Base-by-base conservation (phyloP, 192 early-diverging fungal species). In the Geosiphon pyriformis region DNA sequence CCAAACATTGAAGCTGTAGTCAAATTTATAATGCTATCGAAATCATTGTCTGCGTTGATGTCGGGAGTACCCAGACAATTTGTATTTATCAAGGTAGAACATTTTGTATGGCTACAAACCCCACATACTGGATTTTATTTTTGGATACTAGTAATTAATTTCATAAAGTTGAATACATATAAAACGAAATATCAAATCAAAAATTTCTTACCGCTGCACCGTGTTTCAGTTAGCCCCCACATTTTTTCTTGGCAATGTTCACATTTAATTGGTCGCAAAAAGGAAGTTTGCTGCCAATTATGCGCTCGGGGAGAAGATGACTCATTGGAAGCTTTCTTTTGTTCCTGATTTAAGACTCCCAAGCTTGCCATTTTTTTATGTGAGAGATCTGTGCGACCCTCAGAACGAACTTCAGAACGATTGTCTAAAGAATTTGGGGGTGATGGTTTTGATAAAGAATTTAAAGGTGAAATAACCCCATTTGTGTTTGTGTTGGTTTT, bases 1-100 rank as follows among this genome's bases (percentile, higher is more conserved):
- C 89, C 89, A 83, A 92, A 92, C 77, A 92, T 80, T 23, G 51
- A 64, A 46, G 56, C 66, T 1, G 50, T 29, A 31, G 49, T 71
- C 1, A 56, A 27, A 46, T 67, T 61, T 12, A 55, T 58, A 34
- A 70, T 26, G 51, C 72, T 77, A 26, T 67, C 68, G 2, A 69
- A 70, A 15, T 73, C 72, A 0, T 62, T 65, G 17, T 74, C 70
- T 47, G 50, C 56, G 51, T 31, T 47, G 18, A 58, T 48, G 8
- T 62, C 67, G n/a, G 20, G 64, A 12, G 22, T 47, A 46, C 46
- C 61, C 32, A 58, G 49, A 56, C 75, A 75, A 18, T 37, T 54
- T 20, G 67, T 61, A 8, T 59, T 15, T 15, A 67, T 59, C 50
- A 68, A 47, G 32, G 64, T 52, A 7, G 73, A 52, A 59, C 84